phyloP scores from a whole-genome alignment of 2,329 filamentous ascomycete species.

The Claviceps pusilla region DNA sequence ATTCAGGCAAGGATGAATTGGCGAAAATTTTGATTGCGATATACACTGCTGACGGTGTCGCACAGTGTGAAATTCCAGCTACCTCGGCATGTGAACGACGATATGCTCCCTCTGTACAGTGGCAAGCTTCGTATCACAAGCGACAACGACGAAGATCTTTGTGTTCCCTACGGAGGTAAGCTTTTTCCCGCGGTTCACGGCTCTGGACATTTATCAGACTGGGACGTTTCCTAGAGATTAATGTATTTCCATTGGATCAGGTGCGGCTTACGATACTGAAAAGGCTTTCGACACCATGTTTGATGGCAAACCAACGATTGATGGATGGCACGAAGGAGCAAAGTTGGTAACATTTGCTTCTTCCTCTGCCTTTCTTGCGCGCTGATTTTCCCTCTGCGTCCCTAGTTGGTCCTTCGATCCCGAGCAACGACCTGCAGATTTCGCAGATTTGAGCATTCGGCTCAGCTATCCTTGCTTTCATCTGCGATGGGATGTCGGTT shows the following conservation, averaged over 20 bases:
- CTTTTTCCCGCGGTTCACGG: neutral
- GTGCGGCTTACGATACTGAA: constrained; percentile 23
- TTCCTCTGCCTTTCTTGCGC: neutral
- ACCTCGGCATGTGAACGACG: constrained; percentile 16
- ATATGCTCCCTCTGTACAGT: constrained; percentile 27
- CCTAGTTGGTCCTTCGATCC: constrained; percentile 20
- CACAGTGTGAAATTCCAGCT: constrained; percentile 16
- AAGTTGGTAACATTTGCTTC: neutral
- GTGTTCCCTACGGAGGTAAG: constrained; percentile 26
- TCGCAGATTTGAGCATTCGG: constrained; percentile 14
- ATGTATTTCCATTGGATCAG: constrained; percentile 6
- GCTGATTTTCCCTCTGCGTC: neutral
- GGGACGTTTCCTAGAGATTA: neutral
- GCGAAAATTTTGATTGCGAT: neutral
- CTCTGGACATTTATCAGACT: neutral
- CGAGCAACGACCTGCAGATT: constrained; percentile 14
- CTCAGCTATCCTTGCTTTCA: constrained; percentile 20
- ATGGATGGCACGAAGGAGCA: constrained; percentile 8
- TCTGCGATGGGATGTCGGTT: constrained; percentile 22
- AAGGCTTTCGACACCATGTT: constrained; percentile 25
- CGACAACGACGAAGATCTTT: constrained; percentile 25
- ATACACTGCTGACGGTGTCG: neutral
- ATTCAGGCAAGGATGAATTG: constrained; percentile 12
- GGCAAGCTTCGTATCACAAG: constrained; percentile 28
- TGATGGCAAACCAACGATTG: constrained; percentile 11